These are phyloP conservation scores for Leonotis leonurus DNA, from an alignment of 257 asterid genomes.

Conservation along the genomic window DNA sequence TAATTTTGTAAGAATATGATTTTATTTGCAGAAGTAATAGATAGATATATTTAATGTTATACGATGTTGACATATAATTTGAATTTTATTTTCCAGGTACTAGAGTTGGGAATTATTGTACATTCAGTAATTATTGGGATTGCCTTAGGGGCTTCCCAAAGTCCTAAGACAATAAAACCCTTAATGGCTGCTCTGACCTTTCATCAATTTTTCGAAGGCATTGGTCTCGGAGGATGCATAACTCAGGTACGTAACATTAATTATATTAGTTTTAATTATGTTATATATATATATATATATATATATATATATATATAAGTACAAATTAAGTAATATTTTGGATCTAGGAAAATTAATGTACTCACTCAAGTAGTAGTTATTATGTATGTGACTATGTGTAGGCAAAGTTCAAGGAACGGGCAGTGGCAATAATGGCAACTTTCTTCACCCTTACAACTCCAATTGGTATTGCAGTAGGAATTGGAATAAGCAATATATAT, in stretches of 20 bases:
- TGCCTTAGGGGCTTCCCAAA: slow-evolving; percentile 41
- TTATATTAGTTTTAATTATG: no score
- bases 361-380: no score
- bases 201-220: slow-evolving; percentile 47
- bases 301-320: no score
- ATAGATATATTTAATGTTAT: no score
- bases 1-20: no score
- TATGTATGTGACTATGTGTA: no score
- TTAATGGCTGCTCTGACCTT: slow-evolving; percentile 35
- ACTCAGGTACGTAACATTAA: slow-evolving; percentile 27
- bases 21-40: no score
- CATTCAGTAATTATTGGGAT: slow-evolving; percentile 41
- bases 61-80: no score
- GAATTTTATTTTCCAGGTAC: no score
- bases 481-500: slow-evolving; percentile 26
- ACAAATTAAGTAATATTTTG: no score
- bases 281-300: no score
- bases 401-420: slow-evolving; percentile 26
- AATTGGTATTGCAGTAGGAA: slow-evolving; percentile 23
- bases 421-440: slow-evolving; percentile 17
- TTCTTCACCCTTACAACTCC: slow-evolving; percentile 36
- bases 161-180: slow-evolving; percentile 34
- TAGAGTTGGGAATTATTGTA: slow-evolving; percentile 42
- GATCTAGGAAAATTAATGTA: no score
- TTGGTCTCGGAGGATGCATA: slow-evolving; percentile 48